These are phyloP conservation scores for Saturnispora gosingensis DNA, from an alignment of 805 yeast genomes.

Conservation along the genomic window DNA sequence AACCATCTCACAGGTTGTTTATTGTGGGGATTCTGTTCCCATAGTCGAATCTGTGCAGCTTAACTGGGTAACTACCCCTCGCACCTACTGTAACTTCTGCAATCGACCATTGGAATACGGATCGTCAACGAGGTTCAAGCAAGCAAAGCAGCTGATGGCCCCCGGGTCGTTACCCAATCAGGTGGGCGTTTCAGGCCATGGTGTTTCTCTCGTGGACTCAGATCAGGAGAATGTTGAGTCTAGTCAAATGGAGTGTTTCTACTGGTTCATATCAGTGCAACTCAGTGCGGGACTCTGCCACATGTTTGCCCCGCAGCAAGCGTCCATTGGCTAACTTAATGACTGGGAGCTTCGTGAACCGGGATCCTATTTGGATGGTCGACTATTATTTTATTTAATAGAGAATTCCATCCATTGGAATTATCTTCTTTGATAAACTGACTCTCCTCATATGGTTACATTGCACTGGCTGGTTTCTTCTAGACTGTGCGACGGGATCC, in stretches of 20 bases:
- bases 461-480: not conserved
- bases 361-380: not conserved
- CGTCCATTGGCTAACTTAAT: not conserved
- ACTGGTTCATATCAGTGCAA: not conserved
- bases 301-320: not conserved
- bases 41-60: not conserved
- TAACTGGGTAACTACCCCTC: constrained; percentile 9
- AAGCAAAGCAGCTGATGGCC: not conserved
- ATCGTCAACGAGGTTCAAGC: not conserved
- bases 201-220: constrained; percentile 8
- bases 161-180: not conserved
- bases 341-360: not conserved
- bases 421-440: not conserved
- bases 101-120: not conserved
- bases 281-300: constrained; percentile 3
- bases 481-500: not conserved
- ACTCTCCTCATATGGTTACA: not conserved
- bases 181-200: constrained; percentile 3
- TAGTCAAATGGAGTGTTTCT: not conserved
- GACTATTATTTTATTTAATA: not conserved
- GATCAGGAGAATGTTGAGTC: constrained; percentile 8
- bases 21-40: not conserved
- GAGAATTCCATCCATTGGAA: not conserved
- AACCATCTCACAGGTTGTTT: constrained; percentile 6
- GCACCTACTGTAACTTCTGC: constrained; percentile 7